Base-by-base conservation (phyloP, 306 rosid species). In the Glycyrrhiza uralensis region DNA sequence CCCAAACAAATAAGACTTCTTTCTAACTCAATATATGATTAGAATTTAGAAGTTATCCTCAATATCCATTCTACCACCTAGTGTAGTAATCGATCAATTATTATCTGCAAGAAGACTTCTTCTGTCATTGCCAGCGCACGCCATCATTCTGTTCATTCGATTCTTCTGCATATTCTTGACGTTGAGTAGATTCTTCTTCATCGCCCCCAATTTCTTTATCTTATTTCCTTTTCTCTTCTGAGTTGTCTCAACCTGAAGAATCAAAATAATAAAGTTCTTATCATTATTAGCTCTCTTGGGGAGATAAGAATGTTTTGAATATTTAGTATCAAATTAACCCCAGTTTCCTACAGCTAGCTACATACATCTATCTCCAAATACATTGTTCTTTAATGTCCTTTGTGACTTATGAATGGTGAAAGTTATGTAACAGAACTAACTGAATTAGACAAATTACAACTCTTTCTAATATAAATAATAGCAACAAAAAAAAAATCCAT, bases 111-210 rank as follows among this genome's bases (percentile, higher is more conserved):
- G 66, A 80, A 60, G 76, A 24, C 20, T 64, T 59, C 26, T 71
- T 80, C 88, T 78, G 30, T 82, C 83, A 4, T 17, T 58, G 18
- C 84, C 87, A 8, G 75, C 1, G 9, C 79, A 79, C 0, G 4
- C 15, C 35, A 86, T 75, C 29, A 81, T 54, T 29, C 69, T 50
- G 56, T 91, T 69, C 49, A 36, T 29, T 45, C 33, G 4, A 50
- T 64, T 56, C 51, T n/a, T 60, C 9, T 20, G 39, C 6, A 87
- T 51, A 84, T 83, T 24, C 45, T 58, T 81, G 23, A 79, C 76
- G 0, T 80, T 63, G 17, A 83, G 39, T 59, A 87, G 45, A 74
- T 88, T 88, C 79, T 77, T 90, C 87, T 79, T 89, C 70, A 89
- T 77, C 0, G 4, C 79, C 30, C 5, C 47, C 0, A 86, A 61